Evolutionary conservation across 768 basidiomycete genomes (phyloP).

Genomic region (Naganishia kalamii): DNA sequence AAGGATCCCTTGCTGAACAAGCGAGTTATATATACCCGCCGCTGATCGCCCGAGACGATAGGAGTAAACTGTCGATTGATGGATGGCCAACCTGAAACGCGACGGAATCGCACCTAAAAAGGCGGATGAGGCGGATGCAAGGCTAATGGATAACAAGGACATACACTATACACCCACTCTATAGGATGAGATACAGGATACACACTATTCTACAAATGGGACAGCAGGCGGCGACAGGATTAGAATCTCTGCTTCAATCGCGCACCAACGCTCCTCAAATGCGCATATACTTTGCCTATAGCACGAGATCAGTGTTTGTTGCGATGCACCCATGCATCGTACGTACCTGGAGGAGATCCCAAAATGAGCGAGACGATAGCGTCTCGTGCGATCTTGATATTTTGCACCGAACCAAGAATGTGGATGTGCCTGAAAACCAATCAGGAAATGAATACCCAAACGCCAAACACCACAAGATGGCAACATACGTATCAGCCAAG

Average conservation of each 20-base stretch:
- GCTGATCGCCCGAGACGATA: no score
- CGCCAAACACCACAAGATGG: background rate
- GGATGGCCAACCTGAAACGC: no score
- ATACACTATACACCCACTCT: slow-evolving; percentile 2
- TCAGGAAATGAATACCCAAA: background rate
- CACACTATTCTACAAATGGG: background rate
- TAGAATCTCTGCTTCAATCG: slow-evolving; percentile 86
- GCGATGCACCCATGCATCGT: background rate
- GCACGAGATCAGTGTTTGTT: slow-evolving; percentile 2
- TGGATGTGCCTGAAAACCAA: slow-evolving; percentile 75
- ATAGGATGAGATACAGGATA: background rate
- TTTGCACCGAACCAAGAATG: slow-evolving; percentile 96
- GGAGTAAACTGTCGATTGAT: no score
- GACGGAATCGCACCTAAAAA: background rate
- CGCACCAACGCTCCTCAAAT: slow-evolving; percentile 80
- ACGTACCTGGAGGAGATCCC: slow-evolving; percentile 86
- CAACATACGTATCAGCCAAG: slow-evolving; percentile 84
- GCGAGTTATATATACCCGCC: no score
- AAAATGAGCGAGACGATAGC: slow-evolving; percentile 91
- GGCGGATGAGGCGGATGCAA: background rate
- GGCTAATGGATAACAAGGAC: background rate
- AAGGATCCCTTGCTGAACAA: no score
- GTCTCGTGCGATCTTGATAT: slow-evolving; percentile 94
- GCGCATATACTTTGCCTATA: slow-evolving; percentile 58
- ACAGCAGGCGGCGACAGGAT: slow-evolving; percentile 8